Base-by-base conservation (phyloP, 2,329 filamentous ascomycete genomes). In the Claviceps digitariae region DNA sequence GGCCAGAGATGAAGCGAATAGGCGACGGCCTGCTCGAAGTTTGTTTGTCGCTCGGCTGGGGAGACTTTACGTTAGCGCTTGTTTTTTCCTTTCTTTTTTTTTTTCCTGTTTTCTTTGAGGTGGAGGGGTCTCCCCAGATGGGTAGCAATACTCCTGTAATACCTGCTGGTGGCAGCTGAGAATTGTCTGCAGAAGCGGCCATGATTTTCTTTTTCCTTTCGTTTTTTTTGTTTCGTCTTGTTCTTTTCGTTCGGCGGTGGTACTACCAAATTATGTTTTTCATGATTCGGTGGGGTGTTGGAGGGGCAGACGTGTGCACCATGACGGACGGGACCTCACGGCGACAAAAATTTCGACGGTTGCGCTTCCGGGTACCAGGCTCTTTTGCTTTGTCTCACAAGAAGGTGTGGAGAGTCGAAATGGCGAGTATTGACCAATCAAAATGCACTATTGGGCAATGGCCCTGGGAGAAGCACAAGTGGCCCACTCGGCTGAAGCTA, bases 1-100 rank as follows among this genome's bases (percentile, higher is more conserved):
- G 86, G 83, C 93, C 93, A 98, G 64, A 87, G 80, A 73, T 90
- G 83, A 59, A 98, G 81, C 45, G 85, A 74, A 66, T 93, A 84
- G 66, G 88, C 89, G 61, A 96, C 85, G 64, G 82, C 86, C 63
- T 93, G 84, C 67, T 97, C 93, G 72, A 97, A 87, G 63, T 82
- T 77, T 59, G 76, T 69, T 64, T 83, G 77, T 61, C 77, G 76
- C 61, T 72, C 71, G 62, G 76, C 77, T 79, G 45, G 44, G 17
- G 15, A n/a, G 13, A 49, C 5, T 12, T 25, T 48, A 31, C 8
- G 25, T 50, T n/a, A 38, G 29, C 31, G 4, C 3, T 43, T 15
- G 21, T 21, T 43, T 23, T 44, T 44, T 17, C 21, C 21, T 17
- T 29, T 29, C 27, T 4, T 44, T 9, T 25, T 25, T 44, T 25